Evolutionary conservation across 176 grass and related monocot species (phyloP), one percentile per base, ranked within the genome.

Genomic region (Themeda triandra): DNA sequence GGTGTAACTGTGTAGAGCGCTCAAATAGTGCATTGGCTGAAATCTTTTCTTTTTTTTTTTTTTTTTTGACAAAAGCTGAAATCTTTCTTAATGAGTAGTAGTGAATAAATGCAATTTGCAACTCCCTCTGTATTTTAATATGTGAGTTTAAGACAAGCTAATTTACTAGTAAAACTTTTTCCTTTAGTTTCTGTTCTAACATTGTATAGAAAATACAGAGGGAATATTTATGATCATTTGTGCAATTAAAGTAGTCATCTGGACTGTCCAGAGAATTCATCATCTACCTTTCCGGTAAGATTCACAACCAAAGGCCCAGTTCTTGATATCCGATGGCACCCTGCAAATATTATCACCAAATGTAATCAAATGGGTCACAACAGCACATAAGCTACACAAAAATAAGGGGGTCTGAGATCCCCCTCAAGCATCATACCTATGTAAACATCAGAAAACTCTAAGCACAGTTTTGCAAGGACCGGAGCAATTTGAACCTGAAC

Each of bases 381-480:
- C 41, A 63, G 27, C 17, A 77, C 10, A 63, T 41, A 62, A 69
- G 66, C 23, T 46, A 42, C 65, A 53, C 24, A 75, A 65, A 69
- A 58, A 73, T 65, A 56, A 78, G 40, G 37, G 23, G 53, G 28
- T 36, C 24, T 21, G 35, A 73, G 45, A 67, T 28, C 13, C 59
- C 68, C 68, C 68, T 40, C 24, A 71, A 35, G 32, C 19, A 77
- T 39, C 80, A 75, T 92, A 99, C 96, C 96, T 89, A 94, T 96
- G 79, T 91, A 90, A 85, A 99, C 75, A 84, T 99, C 96, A 63
- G 93, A 89, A 87, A 99, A 99, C 80, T 94, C 91, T 66, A 94
- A 84, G 82, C 86, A 89, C 49, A 99, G 37, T 75, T 99, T 89
- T 81, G 88, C 87, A 82, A 99, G 77, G 48, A 88, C 84, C 0